These are phyloP conservation scores for Phytopythium cucurbitacearum DNA, from an alignment of 352 stramenopile species.

Conservation along the genomic window DNA sequence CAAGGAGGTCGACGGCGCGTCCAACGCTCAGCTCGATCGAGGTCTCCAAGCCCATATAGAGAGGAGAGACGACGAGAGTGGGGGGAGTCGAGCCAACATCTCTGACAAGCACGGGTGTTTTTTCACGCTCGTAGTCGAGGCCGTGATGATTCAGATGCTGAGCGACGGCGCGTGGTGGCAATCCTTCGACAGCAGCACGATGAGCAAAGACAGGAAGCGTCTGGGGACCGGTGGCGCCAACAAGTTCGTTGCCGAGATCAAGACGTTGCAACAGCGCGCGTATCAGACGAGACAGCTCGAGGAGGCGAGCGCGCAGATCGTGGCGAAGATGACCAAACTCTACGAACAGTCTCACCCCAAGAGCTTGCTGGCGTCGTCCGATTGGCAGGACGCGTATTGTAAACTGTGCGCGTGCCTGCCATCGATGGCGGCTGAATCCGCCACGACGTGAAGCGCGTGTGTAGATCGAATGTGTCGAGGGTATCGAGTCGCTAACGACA, in stretches of 20 bases:
- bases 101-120: conserved; percentile 18
- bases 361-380: conserved; percentile 13
- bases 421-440: background rate
- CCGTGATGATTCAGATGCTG: conserved; percentile 53
- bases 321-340: conserved; percentile 37
- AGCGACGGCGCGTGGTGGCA: conserved; percentile 65
- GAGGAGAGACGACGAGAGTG: conserved; percentile 5
- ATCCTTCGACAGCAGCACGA: conserved; percentile 17
- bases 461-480: background rate
- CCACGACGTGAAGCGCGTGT: background rate
- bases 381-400: conserved; percentile 23
- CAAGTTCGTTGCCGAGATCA: conserved; percentile 65
- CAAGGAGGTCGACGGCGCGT: conserved; percentile 42
- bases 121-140: conserved; percentile 38
- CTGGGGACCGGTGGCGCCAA: conserved; percentile 61
- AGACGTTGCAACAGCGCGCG: conserved; percentile 35
- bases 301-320: conserved; percentile 23
- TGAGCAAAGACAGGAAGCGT: conserved; percentile 26
- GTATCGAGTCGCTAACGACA: too few relatives aligned
- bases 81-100: conserved; percentile 5
- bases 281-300: conserved; percentile 30
- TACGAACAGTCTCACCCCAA: conserved; percentile 63
- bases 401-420: conserved; percentile 2
- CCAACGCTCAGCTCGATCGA: conserved; percentile 61
- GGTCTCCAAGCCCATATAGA: conserved; percentile 27